Conservation (phyloP, 352 stramenopile species). For the Phytopythium delawarense region DNA sequence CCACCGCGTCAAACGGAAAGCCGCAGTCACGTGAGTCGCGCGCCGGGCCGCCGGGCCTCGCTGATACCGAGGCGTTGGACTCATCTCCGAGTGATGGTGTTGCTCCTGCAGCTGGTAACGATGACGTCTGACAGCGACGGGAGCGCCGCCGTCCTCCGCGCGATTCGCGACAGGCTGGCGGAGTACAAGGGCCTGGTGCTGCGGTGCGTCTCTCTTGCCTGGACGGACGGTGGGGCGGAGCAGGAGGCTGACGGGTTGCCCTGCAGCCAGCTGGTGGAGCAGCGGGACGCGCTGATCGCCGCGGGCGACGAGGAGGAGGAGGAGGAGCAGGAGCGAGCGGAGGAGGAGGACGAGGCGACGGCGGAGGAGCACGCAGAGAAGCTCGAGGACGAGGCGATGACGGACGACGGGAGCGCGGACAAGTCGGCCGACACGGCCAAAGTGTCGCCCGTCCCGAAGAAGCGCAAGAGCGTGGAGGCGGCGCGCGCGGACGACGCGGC, state of each 20-base stretch:
- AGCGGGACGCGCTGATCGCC: constrained; percentile 35
- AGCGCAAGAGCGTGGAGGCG: constrained; percentile 18
- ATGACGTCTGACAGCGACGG: constrained; percentile 44
- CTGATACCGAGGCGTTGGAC: constrained; percentile 8
- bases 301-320: constrained; percentile 13
- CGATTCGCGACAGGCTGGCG: constrained; percentile 61
- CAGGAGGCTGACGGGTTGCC: not conserved
- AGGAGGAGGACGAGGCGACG: not conserved
- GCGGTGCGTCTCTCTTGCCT: constrained; percentile 34
- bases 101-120: constrained; percentile 38
- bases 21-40: constrained; percentile 14
- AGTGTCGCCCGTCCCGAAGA: constrained; percentile 17
- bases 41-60: not conserved
- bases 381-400: constrained; percentile 6
- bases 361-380: not conserved
- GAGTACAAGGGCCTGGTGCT: constrained; percentile 71
- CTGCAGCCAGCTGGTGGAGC: constrained; percentile 54
- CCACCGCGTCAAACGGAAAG: constrained; percentile 14
- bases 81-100: constrained; percentile 15
- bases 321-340: constrained; percentile 1
- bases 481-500: constrained; percentile 7
- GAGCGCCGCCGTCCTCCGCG: constrained; percentile 38
- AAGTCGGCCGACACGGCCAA: constrained; percentile 7
- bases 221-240: not conserved
- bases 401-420: constrained; percentile 11